Conservation (phyloP, 257 asterid genomes). For the Thymus quinquecostatus region DNA sequence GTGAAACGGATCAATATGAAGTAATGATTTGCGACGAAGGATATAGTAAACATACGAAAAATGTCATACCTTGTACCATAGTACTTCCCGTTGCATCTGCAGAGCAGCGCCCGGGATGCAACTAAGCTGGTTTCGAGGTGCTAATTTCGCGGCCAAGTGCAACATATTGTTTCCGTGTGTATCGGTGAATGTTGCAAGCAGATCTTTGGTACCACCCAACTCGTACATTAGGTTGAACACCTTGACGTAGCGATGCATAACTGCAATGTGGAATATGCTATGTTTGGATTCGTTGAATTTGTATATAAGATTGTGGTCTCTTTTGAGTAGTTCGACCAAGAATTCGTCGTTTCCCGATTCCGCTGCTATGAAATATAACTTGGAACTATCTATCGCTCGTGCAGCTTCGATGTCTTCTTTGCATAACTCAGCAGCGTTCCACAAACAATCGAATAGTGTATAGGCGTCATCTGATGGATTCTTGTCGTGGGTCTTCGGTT, state of each 20-base stretch:
- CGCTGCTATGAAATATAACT: slow-evolving; percentile 31
- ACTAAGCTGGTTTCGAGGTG: slow-evolving; percentile 36
- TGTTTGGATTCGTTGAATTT: slow-evolving; percentile 28
- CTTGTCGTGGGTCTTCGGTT: not conserved
- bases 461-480: slow-evolving; percentile 1
- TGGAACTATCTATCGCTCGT: not conserved
- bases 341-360: slow-evolving; percentile 37
- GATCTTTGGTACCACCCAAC: slow-evolving; percentile 28
- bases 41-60: not conserved
- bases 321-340: slow-evolving; percentile 33
- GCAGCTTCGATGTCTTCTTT: slow-evolving; percentile 26
- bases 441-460: slow-evolving; percentile 25
- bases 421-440: slow-evolving; percentile 10
- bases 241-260: slow-evolving; percentile 33
- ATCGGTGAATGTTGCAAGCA: slow-evolving; percentile 32
- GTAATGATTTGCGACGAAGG: too few species aligned
- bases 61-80: slow-evolving; percentile 40
- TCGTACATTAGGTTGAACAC: slow-evolving; percentile 41
- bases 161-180: slow-evolving; percentile 35
- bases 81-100: slow-evolving; percentile 48
- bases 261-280: slow-evolving; percentile 47
- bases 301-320: slow-evolving; percentile 39
- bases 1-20: too few species aligned
- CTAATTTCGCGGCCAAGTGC: slow-evolving; percentile 40
- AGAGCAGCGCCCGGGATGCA: slow-evolving; percentile 42